A percentile compares a stretch with the other conserved stretches of the same genome.
Conservation (phyloP, 805 yeast species). For the Nakazawaea anatomiae region DNA sequence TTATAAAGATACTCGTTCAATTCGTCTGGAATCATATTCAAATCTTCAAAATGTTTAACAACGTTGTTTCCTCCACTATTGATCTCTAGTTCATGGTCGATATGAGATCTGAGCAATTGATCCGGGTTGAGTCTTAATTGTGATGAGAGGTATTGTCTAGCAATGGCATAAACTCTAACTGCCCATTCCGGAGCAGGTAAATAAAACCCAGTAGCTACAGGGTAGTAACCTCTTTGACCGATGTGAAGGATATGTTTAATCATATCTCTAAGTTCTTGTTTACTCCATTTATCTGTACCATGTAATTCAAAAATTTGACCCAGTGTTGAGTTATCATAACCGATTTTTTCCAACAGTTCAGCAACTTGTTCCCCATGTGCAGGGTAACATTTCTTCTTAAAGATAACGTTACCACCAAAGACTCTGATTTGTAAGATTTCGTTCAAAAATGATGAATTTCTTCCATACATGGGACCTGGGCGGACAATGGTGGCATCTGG, state of each 20-base stretch:
- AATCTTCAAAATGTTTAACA: constrained; percentile 62
- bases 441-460: constrained; percentile 65
- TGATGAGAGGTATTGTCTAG: constrained; percentile 37
- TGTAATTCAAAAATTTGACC: constrained; percentile 72
- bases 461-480: constrained; percentile 76
- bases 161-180: constrained; percentile 38
- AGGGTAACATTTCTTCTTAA: constrained; percentile 62
- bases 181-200: constrained; percentile 36
- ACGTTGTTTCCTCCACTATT: constrained; percentile 30
- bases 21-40: constrained; percentile 58
- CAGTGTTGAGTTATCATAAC: constrained; percentile 72
- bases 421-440: constrained; percentile 48
- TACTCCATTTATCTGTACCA: constrained; percentile 63
- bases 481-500: constrained; percentile 83
- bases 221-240: constrained; percentile 28
- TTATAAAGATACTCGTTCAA: constrained; percentile 43
- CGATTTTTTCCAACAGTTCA: constrained; percentile 69
- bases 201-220: constrained; percentile 29
- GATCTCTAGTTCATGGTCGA: constrained; percentile 47
- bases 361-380: constrained; percentile 78
- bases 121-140: constrained; percentile 50
- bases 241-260: constrained; percentile 42
- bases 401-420: constrained; percentile 61
- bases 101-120: constrained; percentile 65
- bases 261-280: constrained; percentile 62